Base-by-base conservation (phyloP, 768 basidiomycete species). In the Rhodotorula taiwanensis region DNA sequence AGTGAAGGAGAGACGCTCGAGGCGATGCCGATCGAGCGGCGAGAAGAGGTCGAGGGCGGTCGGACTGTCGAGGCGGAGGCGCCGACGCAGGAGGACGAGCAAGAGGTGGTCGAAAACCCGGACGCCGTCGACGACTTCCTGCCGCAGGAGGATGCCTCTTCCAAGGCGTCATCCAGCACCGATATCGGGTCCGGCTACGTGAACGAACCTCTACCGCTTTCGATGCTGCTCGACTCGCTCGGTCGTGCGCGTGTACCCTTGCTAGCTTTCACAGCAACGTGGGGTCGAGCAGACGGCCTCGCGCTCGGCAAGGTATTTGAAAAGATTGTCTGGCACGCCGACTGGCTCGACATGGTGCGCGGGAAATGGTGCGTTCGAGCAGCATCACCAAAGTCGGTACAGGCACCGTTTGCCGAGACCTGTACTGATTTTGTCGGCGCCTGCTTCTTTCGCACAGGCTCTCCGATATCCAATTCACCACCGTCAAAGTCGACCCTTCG, bases 181-280 rank as follows among this genome's bases (percentile, higher is more conserved):
- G 39, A 15, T 16, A 20, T n/a, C n/a, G n/a, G n/a, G n/a, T n/a
- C 30, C 42, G 3, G 1, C n/a, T 18, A 33, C 25, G 28, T 27
- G 48, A 9, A n/a, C 49, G 41, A 20, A 16, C 48, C 60, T 18
- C 18, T 27, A 3, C 55, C 62, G 14, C 30, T 49, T 25, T 25
- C 30, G 8, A 58, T n/a, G 28, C n/a, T 25, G 2, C 27, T 69
- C n/a, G 62, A 69, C 55, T 34, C 25, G 6, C 36, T 27, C 6
- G 67, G 67, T 2, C 25, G 60, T 5, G 45, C 51, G 6, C 60
- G 62, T 23, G 82, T 93, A 31, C 90, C 93, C 4, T 84, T 95
- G 54, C 80, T 98, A 49, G 94, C 93, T 0, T 95, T 98, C 74
- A 91, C 90, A 57, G 94, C 94, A 3, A 98, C 94, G 0, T 95